Base-by-base conservation (phyloP, 345 rosid genomes). In the Eucalyptus sp. region DNA sequence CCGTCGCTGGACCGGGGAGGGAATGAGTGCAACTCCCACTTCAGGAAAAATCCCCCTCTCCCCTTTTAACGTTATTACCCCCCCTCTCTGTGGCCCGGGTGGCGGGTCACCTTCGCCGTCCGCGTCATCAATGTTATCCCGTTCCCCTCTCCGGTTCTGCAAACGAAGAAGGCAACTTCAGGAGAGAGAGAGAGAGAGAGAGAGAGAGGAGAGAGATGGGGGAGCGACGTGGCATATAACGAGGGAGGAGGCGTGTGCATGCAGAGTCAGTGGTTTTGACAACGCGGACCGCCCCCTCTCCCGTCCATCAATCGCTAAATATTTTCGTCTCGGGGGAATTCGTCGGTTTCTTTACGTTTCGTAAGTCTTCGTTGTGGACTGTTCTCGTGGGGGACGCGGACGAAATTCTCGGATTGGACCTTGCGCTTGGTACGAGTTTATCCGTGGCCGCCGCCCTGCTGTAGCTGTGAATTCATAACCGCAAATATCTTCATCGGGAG, bases 201-300 rank as follows among this genome's bases (percentile, higher is more conserved):
- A 49, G 6, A 41, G 41, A 56, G 89, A 84, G 17, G 14, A 20
- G 37, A 68, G 33, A 49, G 6, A 41, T 41, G 41, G 9, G 25
- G 33, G 24, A 31, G 71, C 66, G 89, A 90, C 85, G 88, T 48
- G 90, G 83, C n/a, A 86, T 89, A 54, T 90, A 80, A 86, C 88
- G 88, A 86, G 88, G 50, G 31, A 29, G 86, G 31, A 31, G 90
- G 25, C 58, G 87, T 79, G 91, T 86, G 90, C 90, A 87, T 86
- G 90, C 83, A 87, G 44, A 50, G 86, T 88, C 58, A 88, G 87
- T 85, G 80, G 86, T n/a, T 52, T 87, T 31, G 37, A 54, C 44
- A 88, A 66, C 29, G 66, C 81, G 17, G 66, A 56, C 31, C 71
- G 9, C 33, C 71, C 27, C 33, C 17, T 3, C n/a, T 6, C 2